Percentiles rank a stretch among this genome's conserved stretches.
Evolutionary conservation across 768 basidiomycete species (phyloP).

Genomic region (Termitomyces sp.): DNA sequence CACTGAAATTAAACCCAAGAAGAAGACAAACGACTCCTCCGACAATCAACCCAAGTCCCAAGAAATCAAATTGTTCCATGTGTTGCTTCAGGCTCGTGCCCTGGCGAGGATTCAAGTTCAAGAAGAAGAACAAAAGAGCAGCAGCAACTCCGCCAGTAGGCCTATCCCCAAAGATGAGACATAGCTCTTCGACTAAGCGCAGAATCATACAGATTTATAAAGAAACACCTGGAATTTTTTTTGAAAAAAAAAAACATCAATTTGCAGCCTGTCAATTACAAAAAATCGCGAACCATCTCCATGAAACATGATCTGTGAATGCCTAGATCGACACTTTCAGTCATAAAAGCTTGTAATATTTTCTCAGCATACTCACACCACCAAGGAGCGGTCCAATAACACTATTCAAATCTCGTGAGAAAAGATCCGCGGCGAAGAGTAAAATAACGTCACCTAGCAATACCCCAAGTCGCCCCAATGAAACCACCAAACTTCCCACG

Average conservation of each 20-base stretch:
- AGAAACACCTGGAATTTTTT: conserved; percentile 64
- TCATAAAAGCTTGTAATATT: not conserved
- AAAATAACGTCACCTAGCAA: conserved; percentile 37
- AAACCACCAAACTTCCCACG: conserved; percentile 79
- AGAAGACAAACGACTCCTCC: conserved; percentile 66
- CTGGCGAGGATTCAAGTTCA: conserved; percentile 76
- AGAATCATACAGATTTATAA: conserved; percentile 65
- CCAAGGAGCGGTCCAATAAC: conserved; percentile 80
- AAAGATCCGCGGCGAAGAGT: not conserved
- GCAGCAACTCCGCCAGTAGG: conserved; percentile 73
- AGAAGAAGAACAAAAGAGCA: conserved; percentile 63
- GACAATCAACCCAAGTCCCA: conserved; percentile 64
- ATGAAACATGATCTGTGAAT: conserved; percentile 71
- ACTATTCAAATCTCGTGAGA: conserved; percentile 27
- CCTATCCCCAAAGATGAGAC: conserved; percentile 32
- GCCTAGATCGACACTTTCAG: conserved; percentile 36
- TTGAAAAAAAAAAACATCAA: too few relatives aligned
- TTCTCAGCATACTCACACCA: conserved; percentile 50
- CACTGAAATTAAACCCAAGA: conserved; percentile 71
- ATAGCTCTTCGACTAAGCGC: not conserved
- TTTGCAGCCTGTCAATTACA: too few relatives aligned
- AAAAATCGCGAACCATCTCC: conserved; percentile 65
- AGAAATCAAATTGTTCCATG: conserved; percentile 66
- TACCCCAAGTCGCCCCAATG: conserved; percentile 80
- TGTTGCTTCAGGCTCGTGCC: conserved; percentile 58